Percentiles rank a stretch among this genome's conserved stretches.
Conservation (phyloP, 495 filamentous ascomycete species). For the Trichoderma erinaceum region DNA sequence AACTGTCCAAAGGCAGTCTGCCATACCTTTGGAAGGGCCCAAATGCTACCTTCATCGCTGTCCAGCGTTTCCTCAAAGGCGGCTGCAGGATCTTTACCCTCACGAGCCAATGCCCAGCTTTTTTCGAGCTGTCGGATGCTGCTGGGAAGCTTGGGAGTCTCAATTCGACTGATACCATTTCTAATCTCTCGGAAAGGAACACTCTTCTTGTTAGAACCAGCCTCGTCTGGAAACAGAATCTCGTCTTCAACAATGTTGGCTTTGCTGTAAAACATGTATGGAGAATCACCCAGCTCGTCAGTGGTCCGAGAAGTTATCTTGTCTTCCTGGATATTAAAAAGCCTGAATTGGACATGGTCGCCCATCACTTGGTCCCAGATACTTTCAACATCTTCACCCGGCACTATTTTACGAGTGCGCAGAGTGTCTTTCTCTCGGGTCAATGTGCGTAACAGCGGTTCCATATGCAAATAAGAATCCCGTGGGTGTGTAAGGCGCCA, state of each 20-base stretch:
- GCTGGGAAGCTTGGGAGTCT: neutral
- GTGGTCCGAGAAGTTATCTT: conserved; percentile 18
- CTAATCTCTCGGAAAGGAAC: conserved; percentile 32
- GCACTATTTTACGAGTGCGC: conserved; percentile 35
- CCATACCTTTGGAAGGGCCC: conserved; percentile 10
- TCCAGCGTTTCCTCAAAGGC: neutral
- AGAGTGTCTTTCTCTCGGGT: conserved; percentile 32
- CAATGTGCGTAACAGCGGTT: conserved; percentile 34
- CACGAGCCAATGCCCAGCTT: neutral
- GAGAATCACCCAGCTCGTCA: conserved; percentile 17
- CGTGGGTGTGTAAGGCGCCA: conserved; percentile 7
- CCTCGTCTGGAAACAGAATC: conserved; percentile 41
- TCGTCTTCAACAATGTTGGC: conserved; percentile 41
- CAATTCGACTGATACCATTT: conserved; percentile 20
- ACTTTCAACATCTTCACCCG: conserved; percentile 33
- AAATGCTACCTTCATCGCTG: conserved; percentile 6
- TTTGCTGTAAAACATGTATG: conserved; percentile 37
- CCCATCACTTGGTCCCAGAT: conserved; percentile 34
- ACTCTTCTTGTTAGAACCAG: conserved; percentile 21
- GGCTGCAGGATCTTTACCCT: neutral
- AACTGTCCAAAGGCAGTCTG: neutral
- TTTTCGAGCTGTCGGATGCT: neutral
- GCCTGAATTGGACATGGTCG: conserved; percentile 25
- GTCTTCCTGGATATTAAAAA: conserved; percentile 18
- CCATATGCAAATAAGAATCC: conserved; percentile 25